These are phyloP conservation scores for Colletotrichum higginsianum DNA, from an alignment of 2,329 filamentous ascomycete species.

Conservation along the genomic window DNA sequence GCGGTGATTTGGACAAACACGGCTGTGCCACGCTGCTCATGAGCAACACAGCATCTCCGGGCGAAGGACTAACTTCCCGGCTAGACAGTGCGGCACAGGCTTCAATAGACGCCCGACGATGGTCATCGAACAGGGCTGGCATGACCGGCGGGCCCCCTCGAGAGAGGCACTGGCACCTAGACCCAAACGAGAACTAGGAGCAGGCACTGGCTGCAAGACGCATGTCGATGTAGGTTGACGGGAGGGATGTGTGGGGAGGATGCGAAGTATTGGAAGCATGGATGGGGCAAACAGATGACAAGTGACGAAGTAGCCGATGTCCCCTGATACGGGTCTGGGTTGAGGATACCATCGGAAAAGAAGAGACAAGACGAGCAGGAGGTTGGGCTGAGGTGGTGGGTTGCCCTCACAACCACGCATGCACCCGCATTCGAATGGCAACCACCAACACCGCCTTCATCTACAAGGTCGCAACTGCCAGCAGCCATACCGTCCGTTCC, in stretches of 20 bases:
- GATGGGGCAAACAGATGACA: background rate
- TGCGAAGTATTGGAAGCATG: conserved; percentile 1
- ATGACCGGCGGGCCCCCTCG: conserved; percentile 22
- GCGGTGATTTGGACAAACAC: background rate
- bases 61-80: conserved; percentile 1
- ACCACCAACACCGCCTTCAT: background rate
- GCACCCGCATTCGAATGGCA: background rate
- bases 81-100: conserved; percentile 26
- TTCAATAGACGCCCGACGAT: background rate
- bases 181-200: conserved; percentile 8
- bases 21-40: conserved; percentile 11
- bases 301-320: background rate
- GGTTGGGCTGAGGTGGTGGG: conserved; percentile 4
- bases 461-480: no score
- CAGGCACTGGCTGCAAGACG: conserved; percentile 26
- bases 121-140: conserved; percentile 14
- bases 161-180: conserved; percentile 30
- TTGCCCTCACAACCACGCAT: conserved; percentile 1
- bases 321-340: background rate
- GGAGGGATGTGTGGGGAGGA: conserved; percentile 7
- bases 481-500: background rate
- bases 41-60: background rate
- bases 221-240: conserved; percentile 1
- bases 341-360: background rate
- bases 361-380: background rate